Conservation (phyloP, 2,329 filamentous ascomycete genomes). For the Phialophora macrospora region DNA sequence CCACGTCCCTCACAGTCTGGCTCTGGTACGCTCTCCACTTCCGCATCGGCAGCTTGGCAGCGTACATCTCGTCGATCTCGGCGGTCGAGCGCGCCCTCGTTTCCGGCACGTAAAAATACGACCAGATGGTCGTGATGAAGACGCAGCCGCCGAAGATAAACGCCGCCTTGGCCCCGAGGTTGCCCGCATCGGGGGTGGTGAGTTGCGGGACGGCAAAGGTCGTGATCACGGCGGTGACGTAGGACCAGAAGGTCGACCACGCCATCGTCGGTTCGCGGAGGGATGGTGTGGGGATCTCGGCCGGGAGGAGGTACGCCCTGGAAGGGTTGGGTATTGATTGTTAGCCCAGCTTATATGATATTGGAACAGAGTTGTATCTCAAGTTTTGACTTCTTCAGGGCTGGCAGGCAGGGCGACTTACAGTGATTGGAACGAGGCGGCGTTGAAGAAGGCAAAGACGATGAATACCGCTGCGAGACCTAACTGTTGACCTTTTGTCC, state of each 20-base stretch:
- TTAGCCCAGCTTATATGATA: background rate
- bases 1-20: background rate
- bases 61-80: conserved; percentile 46
- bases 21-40: conserved; percentile 36
- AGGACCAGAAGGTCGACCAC: conserved; percentile 47
- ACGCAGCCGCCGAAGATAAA: conserved; percentile 41
- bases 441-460: conserved; percentile 48
- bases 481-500: conserved; percentile 37
- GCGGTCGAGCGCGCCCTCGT: conserved; percentile 38
- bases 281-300: conserved; percentile 51
- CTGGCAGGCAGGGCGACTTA: conserved; percentile 29
- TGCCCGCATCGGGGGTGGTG: conserved; percentile 36
- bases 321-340: background rate
- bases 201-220: conserved; percentile 49
- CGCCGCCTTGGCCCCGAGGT: conserved; percentile 41
- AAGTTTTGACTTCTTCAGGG: background rate
- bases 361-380: background rate
- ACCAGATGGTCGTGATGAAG: conserved; percentile 33
- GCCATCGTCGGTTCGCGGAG: conserved; percentile 53
- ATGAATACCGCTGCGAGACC: conserved; percentile 45
- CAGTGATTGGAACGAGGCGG: conserved; percentile 46
- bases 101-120: conserved; percentile 40
- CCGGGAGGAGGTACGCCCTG: conserved; percentile 42
- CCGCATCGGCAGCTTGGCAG: conserved; percentile 33
- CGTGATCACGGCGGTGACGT: conserved; percentile 46